Conservation (phyloP, 2,329 filamentous ascomycete species). For the Hyphodiscus sp. region DNA sequence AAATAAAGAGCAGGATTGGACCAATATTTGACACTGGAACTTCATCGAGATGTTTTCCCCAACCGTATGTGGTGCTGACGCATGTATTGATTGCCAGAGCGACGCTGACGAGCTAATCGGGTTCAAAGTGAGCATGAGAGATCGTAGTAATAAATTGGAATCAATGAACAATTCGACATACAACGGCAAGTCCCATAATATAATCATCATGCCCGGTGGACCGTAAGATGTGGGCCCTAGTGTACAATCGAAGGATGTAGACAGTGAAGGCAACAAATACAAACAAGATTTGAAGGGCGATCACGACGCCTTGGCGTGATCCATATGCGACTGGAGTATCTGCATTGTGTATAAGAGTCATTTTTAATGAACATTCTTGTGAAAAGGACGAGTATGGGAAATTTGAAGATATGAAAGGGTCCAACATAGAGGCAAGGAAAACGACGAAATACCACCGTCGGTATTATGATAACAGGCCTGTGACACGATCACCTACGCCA, state of each 20-base stretch:
- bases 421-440: background rate
- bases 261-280: slow-evolving; percentile 1
- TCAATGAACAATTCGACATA: background rate
- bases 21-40: background rate
- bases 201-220: slow-evolving; percentile 5
- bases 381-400: background rate
- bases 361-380: background rate
- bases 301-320: slow-evolving; percentile 2
- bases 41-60: slow-evolving; percentile 2
- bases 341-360: background rate
- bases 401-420: background rate
- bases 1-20: slow-evolving; percentile 1
- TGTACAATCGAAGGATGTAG: slow-evolving; percentile 4
- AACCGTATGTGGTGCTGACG: slow-evolving; percentile 2
- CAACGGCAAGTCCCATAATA: slow-evolving; percentile 5
- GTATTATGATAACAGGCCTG: background rate
- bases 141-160: background rate
- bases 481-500: background rate
- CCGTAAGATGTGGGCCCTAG: slow-evolving; percentile 1
- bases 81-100: slow-evolving; percentile 4
- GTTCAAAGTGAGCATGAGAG: background rate
- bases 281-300: slow-evolving; percentile 2
- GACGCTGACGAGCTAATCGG: slow-evolving; percentile 1
- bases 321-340: background rate
- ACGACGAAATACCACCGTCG: background rate